A percentile compares a stretch with the other conserved stretches of the same genome.
These are phyloP conservation scores for Pyrenochaeta sp. DNA, from an alignment of 2,329 filamentous ascomycete genomes.

Conservation along the genomic window DNA sequence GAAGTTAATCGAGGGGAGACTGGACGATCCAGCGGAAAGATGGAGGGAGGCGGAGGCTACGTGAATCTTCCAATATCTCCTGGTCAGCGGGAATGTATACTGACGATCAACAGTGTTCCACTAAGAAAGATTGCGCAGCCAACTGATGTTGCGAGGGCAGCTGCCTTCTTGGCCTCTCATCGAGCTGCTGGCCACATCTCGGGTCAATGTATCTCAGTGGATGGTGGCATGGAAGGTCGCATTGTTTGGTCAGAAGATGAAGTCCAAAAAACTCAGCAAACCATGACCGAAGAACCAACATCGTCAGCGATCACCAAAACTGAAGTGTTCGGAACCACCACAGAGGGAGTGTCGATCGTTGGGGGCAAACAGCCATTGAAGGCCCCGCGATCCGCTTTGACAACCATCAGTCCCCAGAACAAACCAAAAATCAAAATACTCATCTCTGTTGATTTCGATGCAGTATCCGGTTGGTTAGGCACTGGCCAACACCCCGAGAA, in stretches of 20 bases:
- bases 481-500: constrained; percentile 64
- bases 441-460: constrained; percentile 63
- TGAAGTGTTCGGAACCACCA: constrained; percentile 18
- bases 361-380: constrained; percentile 1
- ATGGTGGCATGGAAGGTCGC: constrained; percentile 62
- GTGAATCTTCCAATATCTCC: constrained; percentile 15
- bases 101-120: constrained; percentile 43
- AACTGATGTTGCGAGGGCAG: constrained; percentile 58
- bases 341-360: constrained; percentile 15
- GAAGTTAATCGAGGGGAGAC: constrained; percentile 57
- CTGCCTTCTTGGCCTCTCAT: constrained; percentile 61
- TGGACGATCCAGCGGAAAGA: constrained; percentile 60
- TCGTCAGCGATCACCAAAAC: not conserved
- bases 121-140: constrained; percentile 59
- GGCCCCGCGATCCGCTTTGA: not conserved
- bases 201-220: constrained; percentile 62
- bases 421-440: constrained; percentile 51
- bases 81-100: constrained; percentile 3
- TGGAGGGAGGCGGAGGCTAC: constrained; percentile 62
- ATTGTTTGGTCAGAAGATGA: constrained; percentile 60
- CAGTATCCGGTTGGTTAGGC: constrained; percentile 67
- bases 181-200: constrained; percentile 63
- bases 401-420: not conserved
- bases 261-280: constrained; percentile 23
- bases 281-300: not conserved